Conservation (phyloP, 441 rosid genomes). For the Geranium incanum region DNA sequence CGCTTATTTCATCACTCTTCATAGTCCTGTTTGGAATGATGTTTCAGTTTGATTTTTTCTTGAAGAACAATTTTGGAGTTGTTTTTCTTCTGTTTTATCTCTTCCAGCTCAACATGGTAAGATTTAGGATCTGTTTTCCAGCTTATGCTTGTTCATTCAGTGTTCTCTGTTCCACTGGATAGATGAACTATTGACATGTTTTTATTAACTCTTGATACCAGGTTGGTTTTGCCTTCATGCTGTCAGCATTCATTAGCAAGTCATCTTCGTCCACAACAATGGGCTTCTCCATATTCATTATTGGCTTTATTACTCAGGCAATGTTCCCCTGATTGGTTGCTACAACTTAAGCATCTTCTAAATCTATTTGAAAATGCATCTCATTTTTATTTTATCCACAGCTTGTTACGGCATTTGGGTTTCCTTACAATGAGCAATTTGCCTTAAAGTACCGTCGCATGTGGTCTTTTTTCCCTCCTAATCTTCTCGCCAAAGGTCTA, state of each 20-base stretch:
- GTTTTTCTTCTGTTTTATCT: slow-evolving; percentile 65
- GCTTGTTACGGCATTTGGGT: slow-evolving; percentile 48
- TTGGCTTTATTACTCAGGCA: slow-evolving; percentile 80
- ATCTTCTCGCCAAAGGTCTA: slow-evolving; percentile 60
- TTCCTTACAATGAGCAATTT: slow-evolving; percentile 39
- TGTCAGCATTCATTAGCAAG: slow-evolving; percentile 68
- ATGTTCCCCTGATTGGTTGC: slow-evolving; percentile 17
- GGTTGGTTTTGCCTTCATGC: slow-evolving; percentile 68
- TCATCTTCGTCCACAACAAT: slow-evolving; percentile 69
- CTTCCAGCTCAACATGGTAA: slow-evolving; percentile 82
- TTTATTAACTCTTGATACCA: slow-evolving; percentile 29
- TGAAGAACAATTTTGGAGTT: slow-evolving; percentile 61
- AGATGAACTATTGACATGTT: slow-evolving; percentile 12
- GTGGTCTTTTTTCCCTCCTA: slow-evolving; percentile 91
- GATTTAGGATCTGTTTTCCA: slow-evolving; percentile 5
- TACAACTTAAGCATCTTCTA: slow-evolving; percentile 16
- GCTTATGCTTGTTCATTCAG: slow-evolving; percentile 10
- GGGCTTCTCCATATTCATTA: slow-evolving; percentile 69
- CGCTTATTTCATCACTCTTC: slow-evolving; percentile 58
- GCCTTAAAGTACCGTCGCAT: slow-evolving; percentile 25
- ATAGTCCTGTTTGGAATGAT: slow-evolving; percentile 76
- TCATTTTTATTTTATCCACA: slow-evolving; percentile 24
- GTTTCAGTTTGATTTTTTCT: slow-evolving; percentile 75
- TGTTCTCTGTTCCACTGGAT: slow-evolving; percentile 7
- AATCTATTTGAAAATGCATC: slow-evolving; percentile 17